phyloP scores from a whole-genome alignment of 805 yeast genomes.

The Wickerhamomyces rabaulensis region DNA sequence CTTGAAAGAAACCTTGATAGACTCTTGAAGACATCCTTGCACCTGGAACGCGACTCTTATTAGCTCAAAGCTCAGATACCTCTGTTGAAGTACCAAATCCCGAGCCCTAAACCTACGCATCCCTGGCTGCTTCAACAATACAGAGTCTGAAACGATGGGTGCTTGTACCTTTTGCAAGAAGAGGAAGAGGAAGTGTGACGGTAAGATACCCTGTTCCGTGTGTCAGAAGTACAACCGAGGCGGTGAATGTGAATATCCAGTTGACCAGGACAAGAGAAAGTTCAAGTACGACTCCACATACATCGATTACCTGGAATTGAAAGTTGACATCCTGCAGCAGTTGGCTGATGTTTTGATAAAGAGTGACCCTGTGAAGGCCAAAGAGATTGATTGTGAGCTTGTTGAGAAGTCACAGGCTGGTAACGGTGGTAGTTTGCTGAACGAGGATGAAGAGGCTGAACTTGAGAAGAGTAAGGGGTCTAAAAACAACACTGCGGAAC shows the following conservation, averaged over 20 bases:
- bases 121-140: too few relatives aligned
- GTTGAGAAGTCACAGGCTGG: background rate
- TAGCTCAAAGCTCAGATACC: too few relatives aligned
- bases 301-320: slow-evolving; percentile 27
- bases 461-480: background rate
- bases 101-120: too few relatives aligned
- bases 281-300: slow-evolving; percentile 27
- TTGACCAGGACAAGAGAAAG: slow-evolving; percentile 23
- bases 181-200: slow-evolving; percentile 15
- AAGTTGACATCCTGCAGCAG: slow-evolving; percentile 24
- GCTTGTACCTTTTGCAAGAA: slow-evolving; percentile 15
- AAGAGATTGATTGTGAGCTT: slow-evolving; percentile 8
- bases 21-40: too few relatives aligned
- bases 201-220: slow-evolving; percentile 8
- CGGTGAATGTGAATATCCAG: slow-evolving; percentile 21
- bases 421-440: background rate
- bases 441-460: background rate
- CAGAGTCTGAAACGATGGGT: background rate
- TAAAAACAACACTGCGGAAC: slow-evolving; percentile 3
- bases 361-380: slow-evolving; percentile 16
- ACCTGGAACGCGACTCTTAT: too few relatives aligned
- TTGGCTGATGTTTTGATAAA: slow-evolving; percentile 21
- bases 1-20: too few relatives aligned
- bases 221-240: slow-evolving; percentile 8
- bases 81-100: too few relatives aligned